A percentile compares a stretch with the other conserved stretches of the same genome.
Evolutionary conservation across 208 protist species (phyloP).

Genomic region (Borovskyia barvae): DNA sequence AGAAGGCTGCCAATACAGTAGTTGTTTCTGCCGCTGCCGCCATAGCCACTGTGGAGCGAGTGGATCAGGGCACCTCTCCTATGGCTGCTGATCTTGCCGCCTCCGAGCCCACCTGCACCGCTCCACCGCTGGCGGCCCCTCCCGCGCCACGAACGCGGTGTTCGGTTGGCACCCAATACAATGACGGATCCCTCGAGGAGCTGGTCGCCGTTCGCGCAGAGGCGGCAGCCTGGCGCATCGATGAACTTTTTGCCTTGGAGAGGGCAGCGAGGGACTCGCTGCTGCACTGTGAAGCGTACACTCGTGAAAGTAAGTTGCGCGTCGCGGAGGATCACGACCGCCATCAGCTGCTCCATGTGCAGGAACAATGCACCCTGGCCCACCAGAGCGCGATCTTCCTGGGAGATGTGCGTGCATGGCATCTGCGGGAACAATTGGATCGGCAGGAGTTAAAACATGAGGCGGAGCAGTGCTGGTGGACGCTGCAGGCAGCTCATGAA

Average conservation of each 20-base stretch:
- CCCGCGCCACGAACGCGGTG: background rate
- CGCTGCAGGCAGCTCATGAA: background rate
- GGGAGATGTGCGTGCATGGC: background rate
- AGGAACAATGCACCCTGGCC: background rate
- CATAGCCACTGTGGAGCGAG: background rate
- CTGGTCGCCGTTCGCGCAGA: conserved; percentile 3
- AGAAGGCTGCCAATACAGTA: no score
- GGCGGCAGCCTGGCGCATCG: conserved; percentile 6
- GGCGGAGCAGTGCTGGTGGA: background rate
- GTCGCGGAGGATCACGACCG: conserved; percentile 7
- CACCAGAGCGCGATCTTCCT: background rate
- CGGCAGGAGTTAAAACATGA: conserved; percentile 10
- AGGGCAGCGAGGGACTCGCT: background rate
- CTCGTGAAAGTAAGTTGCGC: conserved; percentile 1
- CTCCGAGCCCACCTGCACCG: background rate
- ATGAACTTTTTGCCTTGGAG: background rate
- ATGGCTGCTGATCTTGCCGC: background rate
- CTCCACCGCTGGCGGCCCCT: background rate
- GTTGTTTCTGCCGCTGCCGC: no score
- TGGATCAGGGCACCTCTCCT: background rate
- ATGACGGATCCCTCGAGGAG: conserved; percentile 7
- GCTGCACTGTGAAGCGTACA: conserved; percentile 3
- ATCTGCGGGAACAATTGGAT: conserved; percentile 4
- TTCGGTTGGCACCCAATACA: conserved; percentile 15
- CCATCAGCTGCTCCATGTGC: conserved; percentile 4